Percentiles rank a stretch among this genome's conserved stretches.
phyloP scores from a whole-genome alignment of 140 eudicot species.

The Ambrosia hybrid region DNA sequence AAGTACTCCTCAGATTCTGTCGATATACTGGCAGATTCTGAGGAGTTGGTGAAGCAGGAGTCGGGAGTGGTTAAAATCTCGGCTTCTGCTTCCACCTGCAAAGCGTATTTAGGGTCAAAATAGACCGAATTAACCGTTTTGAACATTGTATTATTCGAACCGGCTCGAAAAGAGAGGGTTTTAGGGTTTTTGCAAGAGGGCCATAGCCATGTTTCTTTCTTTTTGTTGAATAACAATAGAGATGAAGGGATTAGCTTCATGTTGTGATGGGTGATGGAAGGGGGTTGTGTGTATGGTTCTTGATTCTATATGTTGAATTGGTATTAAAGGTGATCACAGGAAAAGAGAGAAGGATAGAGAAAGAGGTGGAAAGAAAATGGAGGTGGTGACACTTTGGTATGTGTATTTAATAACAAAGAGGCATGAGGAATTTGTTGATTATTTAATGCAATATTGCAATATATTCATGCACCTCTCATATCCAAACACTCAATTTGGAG shows the following conservation, averaged over 20 bases:
- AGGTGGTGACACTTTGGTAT: slow-evolving; percentile 45
- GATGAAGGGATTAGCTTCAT: slow-evolving; percentile 62
- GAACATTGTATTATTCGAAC: slow-evolving; percentile 50
- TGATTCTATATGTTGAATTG: slow-evolving; percentile 30
- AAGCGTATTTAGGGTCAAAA: slow-evolving; percentile 47
- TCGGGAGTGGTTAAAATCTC: slow-evolving; percentile 37
- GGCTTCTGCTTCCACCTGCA: slow-evolving; percentile 29
- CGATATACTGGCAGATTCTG: slow-evolving; percentile 54
- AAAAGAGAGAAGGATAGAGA: slow-evolving; percentile 14
- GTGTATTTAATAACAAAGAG: slow-evolving; percentile 54
- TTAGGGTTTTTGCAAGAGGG: slow-evolving; percentile 71
- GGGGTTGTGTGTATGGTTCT: slow-evolving; percentile 19
- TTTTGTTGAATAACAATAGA: slow-evolving; percentile 47
- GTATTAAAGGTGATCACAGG: slow-evolving; percentile 43
- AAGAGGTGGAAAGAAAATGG: slow-evolving; percentile 69
- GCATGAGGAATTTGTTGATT: slow-evolving; percentile 42
- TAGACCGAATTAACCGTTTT: slow-evolving; percentile 84
- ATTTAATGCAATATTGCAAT: slow-evolving; percentile 56
- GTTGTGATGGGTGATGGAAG: slow-evolving; percentile 39
- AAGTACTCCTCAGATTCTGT: slow-evolving; percentile 47
- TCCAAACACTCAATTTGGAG: slow-evolving; percentile 20
- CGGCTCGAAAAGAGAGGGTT: slow-evolving; percentile 63
- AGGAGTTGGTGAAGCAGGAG: slow-evolving; percentile 62
- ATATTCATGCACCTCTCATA: slow-evolving; percentile 35
- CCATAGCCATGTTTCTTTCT: slow-evolving; percentile 56